phyloP scores from a whole-genome alignment of 345 rosid species.

The Linum lewisii region DNA sequence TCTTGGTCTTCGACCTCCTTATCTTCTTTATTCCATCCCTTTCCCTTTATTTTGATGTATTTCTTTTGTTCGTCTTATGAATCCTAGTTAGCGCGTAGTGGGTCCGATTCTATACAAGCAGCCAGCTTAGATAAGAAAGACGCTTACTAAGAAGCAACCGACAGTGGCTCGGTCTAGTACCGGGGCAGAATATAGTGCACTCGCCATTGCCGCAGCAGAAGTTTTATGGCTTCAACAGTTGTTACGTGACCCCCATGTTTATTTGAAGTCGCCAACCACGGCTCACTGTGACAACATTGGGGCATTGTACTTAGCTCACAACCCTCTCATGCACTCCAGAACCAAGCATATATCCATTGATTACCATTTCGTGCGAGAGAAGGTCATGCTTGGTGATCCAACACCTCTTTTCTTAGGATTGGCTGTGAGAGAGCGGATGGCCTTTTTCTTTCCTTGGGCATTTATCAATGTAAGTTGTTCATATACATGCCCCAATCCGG shows the following conservation, averaged over 20 bases:
- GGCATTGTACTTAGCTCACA: slow-evolving; percentile 1
- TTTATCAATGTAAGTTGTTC: background rate
- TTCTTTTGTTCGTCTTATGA: slow-evolving; percentile 1
- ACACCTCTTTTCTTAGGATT: slow-evolving; percentile 1
- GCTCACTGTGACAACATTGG: slow-evolving; percentile 1
- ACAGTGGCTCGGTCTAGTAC: background rate
- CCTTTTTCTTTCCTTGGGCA: background rate
- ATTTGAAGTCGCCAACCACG: background rate
- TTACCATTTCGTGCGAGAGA: background rate
- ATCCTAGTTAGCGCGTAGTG: slow-evolving; percentile 1
- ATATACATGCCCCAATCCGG: slow-evolving; percentile 1
- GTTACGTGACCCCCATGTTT: background rate
- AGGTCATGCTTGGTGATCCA: slow-evolving; percentile 1
- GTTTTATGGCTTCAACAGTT: slow-evolving; percentile 1
- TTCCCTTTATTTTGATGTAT: background rate
- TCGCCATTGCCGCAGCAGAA: background rate
- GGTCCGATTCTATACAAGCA: slow-evolving; percentile 1
- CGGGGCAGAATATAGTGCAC: background rate
- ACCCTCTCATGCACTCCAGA: slow-evolving; percentile 1
- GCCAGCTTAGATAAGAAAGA: background rate
- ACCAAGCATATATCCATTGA: slow-evolving; percentile 1
- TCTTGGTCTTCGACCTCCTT: slow-evolving; percentile 1
- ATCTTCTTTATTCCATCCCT: slow-evolving; percentile 1
- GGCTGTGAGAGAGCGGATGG: slow-evolving; percentile 1
- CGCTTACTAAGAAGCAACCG: slow-evolving; percentile 1